phyloP scores from a whole-genome alignment of 768 basidiomycete genomes.

The Leucocoprinus birnbaumii region DNA sequence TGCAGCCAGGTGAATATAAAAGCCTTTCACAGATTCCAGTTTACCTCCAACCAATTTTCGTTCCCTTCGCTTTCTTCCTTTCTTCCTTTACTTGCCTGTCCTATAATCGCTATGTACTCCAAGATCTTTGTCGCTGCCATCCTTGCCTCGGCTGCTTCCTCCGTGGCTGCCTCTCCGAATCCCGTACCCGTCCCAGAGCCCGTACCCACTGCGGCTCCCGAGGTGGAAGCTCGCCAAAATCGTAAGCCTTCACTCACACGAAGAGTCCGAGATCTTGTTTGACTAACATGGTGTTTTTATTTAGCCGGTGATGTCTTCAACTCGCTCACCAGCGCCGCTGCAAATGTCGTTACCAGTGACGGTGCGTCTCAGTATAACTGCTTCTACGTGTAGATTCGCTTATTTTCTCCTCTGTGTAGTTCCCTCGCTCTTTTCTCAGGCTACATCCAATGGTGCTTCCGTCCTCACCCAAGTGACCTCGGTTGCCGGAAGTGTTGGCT shows the following conservation, averaged over 20 bases:
- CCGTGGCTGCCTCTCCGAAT: constrained; percentile 32
- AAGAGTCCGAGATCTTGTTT: background rate
- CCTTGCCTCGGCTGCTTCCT: constrained; percentile 30
- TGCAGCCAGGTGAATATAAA: too few relatives aligned
- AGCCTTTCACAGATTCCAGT: background rate
- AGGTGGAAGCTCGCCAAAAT: constrained; percentile 43
- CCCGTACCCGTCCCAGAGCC: constrained; percentile 19
- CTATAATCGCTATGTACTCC: constrained; percentile 33
- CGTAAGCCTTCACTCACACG: background rate
- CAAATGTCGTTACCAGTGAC: constrained; percentile 23
- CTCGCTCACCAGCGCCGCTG: constrained; percentile 9
- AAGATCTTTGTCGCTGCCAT: constrained; percentile 32
- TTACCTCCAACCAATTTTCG: background rate
- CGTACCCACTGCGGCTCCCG: background rate
- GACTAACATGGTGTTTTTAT: constrained; percentile 18
- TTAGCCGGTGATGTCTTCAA: constrained; percentile 20
- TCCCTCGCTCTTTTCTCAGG: background rate
- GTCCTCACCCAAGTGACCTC: constrained; percentile 33
- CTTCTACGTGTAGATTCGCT: background rate
- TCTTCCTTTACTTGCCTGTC: constrained; percentile 15
- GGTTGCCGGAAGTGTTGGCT: constrained; percentile 22
- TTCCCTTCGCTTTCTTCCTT: constrained; percentile 17
- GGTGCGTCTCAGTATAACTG: constrained; percentile 18
- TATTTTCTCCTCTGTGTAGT: too few relatives aligned
- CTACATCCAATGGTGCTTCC: constrained; percentile 30